phyloP scores from a whole-genome alignment of 768 basidiomycete species.

The Gymnopilus dilepis region DNA sequence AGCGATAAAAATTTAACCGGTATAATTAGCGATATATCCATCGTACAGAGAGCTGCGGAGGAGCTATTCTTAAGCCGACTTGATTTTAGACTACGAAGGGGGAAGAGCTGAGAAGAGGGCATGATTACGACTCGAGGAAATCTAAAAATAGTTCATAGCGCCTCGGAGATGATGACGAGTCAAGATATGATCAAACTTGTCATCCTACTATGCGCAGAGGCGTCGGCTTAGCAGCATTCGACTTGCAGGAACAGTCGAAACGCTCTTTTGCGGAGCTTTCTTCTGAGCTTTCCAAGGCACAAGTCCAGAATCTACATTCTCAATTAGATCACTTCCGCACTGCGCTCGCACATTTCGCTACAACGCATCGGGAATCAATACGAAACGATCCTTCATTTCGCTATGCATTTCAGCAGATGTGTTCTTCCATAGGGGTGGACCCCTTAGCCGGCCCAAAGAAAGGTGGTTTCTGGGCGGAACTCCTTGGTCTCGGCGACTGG shows the following conservation, averaged over 20 bases:
- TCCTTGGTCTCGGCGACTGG: slow-evolving; percentile 91
- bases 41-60: background rate
- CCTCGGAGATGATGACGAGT: slow-evolving; percentile 6
- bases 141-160: background rate
- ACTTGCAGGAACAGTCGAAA: slow-evolving; percentile 82
- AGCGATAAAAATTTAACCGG: background rate
- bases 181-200: background rate
- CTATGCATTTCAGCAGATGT: slow-evolving; percentile 95
- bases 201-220: slow-evolving; percentile 57
- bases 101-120: background rate
- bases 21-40: background rate
- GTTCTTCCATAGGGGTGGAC: slow-evolving; percentile 92
- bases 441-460: slow-evolving; percentile 86
- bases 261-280: slow-evolving; percentile 86
- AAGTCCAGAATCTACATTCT: slow-evolving; percentile 78
- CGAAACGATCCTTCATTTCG: slow-evolving; percentile 84
- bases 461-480: slow-evolving; percentile 92
- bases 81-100: background rate
- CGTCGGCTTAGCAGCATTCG: slow-evolving; percentile 88
- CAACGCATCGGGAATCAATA: slow-evolving; percentile 84
- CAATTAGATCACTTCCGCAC: slow-evolving; percentile 87
- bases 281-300: slow-evolving; percentile 71
- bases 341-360: slow-evolving; percentile 79
- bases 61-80: background rate
- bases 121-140: background rate